Evolutionary conservation across 129 eudicot genomes (phyloP).

Genomic region (Smallanthus sonchifolius): DNA sequence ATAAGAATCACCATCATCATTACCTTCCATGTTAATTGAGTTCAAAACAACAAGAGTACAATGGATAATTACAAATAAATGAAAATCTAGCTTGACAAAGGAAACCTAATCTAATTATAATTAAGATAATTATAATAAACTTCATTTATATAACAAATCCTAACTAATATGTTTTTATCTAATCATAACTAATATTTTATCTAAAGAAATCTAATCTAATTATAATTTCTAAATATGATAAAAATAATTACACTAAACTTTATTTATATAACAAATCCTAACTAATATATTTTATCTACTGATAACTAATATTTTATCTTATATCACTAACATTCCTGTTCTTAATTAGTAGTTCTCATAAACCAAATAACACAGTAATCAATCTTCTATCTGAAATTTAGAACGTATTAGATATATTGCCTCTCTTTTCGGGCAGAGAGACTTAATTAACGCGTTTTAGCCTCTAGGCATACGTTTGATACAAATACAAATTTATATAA

Average conservation of each 20-base stretch:
- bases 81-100: too few relatives aligned
- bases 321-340: neutral
- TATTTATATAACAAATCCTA: neutral
- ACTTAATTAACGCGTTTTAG: neutral
- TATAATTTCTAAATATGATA: too few relatives aligned
- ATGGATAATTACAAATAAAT: too few relatives aligned
- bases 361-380: neutral
- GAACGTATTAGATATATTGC: neutral
- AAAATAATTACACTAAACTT: too few relatives aligned
- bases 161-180: too few relatives aligned
- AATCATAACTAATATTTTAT: too few relatives aligned
- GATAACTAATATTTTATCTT: neutral
- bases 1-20: neutral
- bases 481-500: neutral
- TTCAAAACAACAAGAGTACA: neutral
- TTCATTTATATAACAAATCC: too few relatives aligned
- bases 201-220: too few relatives aligned
- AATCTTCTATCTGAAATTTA: neutral
- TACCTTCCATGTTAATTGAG: neutral
- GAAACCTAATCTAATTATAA: too few relatives aligned
- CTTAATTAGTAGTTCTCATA: neutral
- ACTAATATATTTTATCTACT: too few relatives aligned
- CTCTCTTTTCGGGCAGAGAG: neutral
- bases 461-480: neutral
- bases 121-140: too few relatives aligned